Evolutionary conservation across 352 stramenopile species (phyloP), one percentile per base, ranked within the genome.

Genomic region (Pythium dissimile): DNA sequence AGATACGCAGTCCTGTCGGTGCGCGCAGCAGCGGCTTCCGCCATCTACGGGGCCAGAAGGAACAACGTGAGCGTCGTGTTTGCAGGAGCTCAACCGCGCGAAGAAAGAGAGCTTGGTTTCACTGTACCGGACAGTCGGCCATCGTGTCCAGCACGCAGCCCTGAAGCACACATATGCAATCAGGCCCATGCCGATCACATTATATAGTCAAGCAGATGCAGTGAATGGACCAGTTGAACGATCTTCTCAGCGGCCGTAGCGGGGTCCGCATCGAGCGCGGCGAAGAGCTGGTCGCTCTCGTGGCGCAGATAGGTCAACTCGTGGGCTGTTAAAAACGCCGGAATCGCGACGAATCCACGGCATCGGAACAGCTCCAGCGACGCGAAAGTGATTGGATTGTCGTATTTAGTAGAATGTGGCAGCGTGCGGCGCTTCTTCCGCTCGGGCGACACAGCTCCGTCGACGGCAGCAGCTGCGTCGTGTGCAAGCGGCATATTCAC

Each of bases 71-170:
- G 21, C 45, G 16, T 49, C 28, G 23, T 4, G 15, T 11, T 1
- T 20, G 18, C 23, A 53, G 34, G 10, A 20, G 6, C 18, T 5
- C 24, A 35, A 32, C 18, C 13, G 41, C 11, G 3, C 1, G 3
- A 39, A 8, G 28, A 38, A 21, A 15, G 31, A 24, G 37, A 13
- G 8, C 2, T 28, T 0, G 3, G 9, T 38, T 67, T 15, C 30
- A 13, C 2, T 66, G 23, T 43, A 88, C 75, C 31, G 75, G 78
- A 66, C 53, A 80, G 4, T 80, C 58, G n/a, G 73, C 71, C 64
- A 88, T 73, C 18, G 76, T 51, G 32, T 88, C 78, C 18, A 88
- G 26, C n/a, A 88, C 75, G 38, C 78, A 88, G 27, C 78, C 78
- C 63, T 75, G 3, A 37, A n/a, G 69, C 59, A 4, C 61, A n/a